Base-by-base conservation (phyloP, 164 flowering plant species). In the Akebia trifoliata region DNA sequence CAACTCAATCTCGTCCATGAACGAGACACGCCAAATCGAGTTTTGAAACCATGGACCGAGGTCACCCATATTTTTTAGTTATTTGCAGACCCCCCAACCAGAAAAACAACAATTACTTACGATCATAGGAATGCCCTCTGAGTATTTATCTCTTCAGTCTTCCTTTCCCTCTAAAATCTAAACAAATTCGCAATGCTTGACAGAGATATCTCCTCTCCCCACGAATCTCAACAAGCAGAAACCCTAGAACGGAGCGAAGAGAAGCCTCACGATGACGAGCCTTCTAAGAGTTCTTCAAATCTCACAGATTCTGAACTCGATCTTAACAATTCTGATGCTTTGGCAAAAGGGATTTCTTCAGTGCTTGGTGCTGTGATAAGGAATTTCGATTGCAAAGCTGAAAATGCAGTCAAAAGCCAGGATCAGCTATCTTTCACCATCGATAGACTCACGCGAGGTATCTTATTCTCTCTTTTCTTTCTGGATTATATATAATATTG, bases 401-500 rank as follows among this genome's bases (percentile, higher is more conserved):
- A 75, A 20, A 64, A 56, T 54, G 64, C 84, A 10, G 50, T 63
- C 32, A 52, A 48, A 15, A 81, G 84, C 61, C 97, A 90, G 68
- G 74, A 76, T 43, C 74, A 73, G 5, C 77, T 90, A 54, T 56
- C 69, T n/a, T 65, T 44, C 60, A 42, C 86, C 36, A 70, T 90
- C 45, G 80, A 85, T 71, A 78, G 94, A 10, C 85, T 86, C 24
- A 82, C 82, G 4, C 21, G 64, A 54, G 87, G 94, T 86, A 66
- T 7, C 35, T 3, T 15, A 10, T 24, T 9, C 8, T 36, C 22
- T 28, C 17, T 35, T 36, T 39, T 15, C 38, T 2, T 64, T 31
- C 5, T 8, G 6, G 20, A 11, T 32, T 52, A 17, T 39, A 18
- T n/a, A n/a, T n/a, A n/a, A n/a, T n/a, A n/a, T n/a, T n/a, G n/a